Evolutionary conservation across 306 rosid genomes (phyloP).

Genomic region (Boehmeria nivea): DNA sequence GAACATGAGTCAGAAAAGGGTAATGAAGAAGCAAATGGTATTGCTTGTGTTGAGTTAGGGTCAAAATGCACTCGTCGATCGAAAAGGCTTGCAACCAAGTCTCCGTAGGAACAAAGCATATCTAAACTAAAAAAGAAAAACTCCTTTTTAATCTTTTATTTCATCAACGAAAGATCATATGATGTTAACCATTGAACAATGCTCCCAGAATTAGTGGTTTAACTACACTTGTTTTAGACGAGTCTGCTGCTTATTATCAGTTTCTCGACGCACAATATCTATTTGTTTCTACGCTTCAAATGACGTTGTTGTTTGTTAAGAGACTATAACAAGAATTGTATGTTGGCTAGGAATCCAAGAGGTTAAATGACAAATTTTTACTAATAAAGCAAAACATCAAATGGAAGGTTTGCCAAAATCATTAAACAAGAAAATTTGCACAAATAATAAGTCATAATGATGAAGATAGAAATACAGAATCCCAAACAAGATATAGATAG

Average conservation of each 20-base stretch:
- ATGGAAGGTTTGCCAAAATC: too few species aligned
- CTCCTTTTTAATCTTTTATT: too few species aligned
- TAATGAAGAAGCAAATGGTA: conserved; percentile 13
- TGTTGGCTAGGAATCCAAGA: too few species aligned
- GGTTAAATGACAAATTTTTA: too few species aligned
- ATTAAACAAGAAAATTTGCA: conserved; percentile 5
- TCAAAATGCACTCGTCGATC: conserved; percentile 3
- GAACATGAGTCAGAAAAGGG: conserved; percentile 6
- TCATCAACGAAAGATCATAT: too few species aligned
- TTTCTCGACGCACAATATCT: background rate
- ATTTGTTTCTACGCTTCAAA: too few species aligned
- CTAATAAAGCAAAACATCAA: too few species aligned
- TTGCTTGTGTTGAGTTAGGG: conserved; percentile 5
- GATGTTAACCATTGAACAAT: too few species aligned
- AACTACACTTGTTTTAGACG: background rate
- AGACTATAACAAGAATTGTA: too few species aligned
- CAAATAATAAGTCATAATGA: background rate
- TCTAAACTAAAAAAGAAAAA: too few species aligned
- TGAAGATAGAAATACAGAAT: background rate
- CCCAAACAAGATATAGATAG: background rate
- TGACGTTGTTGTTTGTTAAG: too few species aligned
- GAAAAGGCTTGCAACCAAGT: conserved; percentile 22
- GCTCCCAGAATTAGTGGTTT: background rate
- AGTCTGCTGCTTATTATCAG: background rate
- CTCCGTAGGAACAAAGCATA: conserved; percentile 7